Base-by-base conservation (phyloP, 768 basidiomycete species). In the Xerocomus potaroensis region DNA sequence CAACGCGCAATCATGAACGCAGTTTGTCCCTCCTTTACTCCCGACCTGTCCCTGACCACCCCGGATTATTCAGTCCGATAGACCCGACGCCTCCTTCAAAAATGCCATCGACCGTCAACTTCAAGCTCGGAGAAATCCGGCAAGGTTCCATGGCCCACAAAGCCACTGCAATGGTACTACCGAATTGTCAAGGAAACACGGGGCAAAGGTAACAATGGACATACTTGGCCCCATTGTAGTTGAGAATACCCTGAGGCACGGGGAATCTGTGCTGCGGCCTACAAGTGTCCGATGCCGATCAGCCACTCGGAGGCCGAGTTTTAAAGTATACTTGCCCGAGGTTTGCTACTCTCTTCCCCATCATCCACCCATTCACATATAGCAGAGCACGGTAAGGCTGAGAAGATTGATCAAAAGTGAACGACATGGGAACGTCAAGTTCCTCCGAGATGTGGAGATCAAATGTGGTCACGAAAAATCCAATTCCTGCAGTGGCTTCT, bases 351-450 rank as follows among this genome's bases (percentile, higher is more conserved):
- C 81, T 64, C 67, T 90, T 91, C 8, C 89, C 90, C 79, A 87
- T 87, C 79, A 85, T 84, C 90, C 90, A 92, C 11, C 89, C 90
- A 55, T 92, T 91, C 16, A 91, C 83, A 48, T 87, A 91, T 33
- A 91, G 54, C 35, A 80, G 71, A 3, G 83, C 81, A 14, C 88
- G 76, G 57, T 89, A 91, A 19, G 85, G 75, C 56, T 85, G 81
- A 4, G 73, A 73, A 1, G 73, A 63, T 38, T 81, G 74, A 39
- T 81, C 76, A 59, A 90, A 91, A 1, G 73, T 78, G 59, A 91
- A 87, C 12, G 83, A 84, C 55, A 91, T 67, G 51, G 78, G 78
- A 5, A 79, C 75, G 56, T 91, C 90, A n/a, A 78, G 64, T 18
- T 73, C 79, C 10, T 61, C 51, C 0, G 83, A 78, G 24, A 91